Conservation (phyloP, 164 flowering plant genomes). For the Liriodendron chinense region DNA sequence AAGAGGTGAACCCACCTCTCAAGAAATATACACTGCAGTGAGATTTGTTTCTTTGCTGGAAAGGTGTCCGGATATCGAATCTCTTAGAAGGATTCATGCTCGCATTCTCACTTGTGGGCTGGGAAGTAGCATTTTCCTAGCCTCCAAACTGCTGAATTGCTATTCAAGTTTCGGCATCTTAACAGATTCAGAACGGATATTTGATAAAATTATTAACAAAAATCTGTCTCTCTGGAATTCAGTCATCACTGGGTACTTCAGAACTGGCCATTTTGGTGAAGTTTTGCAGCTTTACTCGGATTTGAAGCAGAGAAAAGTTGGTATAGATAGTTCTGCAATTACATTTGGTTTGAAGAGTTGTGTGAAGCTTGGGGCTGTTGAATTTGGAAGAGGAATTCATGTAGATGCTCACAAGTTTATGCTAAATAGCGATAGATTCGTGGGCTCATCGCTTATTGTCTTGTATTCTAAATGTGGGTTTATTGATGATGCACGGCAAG, state of each 20-base stretch:
- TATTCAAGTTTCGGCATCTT: constrained; percentile 35
- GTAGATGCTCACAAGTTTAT: constrained; percentile 44
- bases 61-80: constrained; percentile 20
- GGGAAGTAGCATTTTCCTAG: constrained; percentile 29
- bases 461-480: constrained; percentile 33
- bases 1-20: constrained; percentile 3
- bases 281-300: constrained; percentile 34
- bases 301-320: constrained; percentile 30
- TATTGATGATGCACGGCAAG: constrained; percentile 31
- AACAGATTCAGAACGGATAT: constrained; percentile 39
- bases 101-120: constrained; percentile 26
- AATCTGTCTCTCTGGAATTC: constrained; percentile 44
- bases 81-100: constrained; percentile 40
- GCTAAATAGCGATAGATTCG: constrained; percentile 23
- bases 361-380: constrained; percentile 24
- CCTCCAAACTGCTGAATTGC: constrained; percentile 37
- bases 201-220: constrained; percentile 24
- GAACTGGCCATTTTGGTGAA: constrained; percentile 34
- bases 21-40: constrained; percentile 6
- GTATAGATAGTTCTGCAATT: constrained; percentile 34
- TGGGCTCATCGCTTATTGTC: constrained; percentile 20
- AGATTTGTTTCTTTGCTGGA: constrained; percentile 27
- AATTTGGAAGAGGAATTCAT: constrained; percentile 49
- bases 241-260: constrained; percentile 39
- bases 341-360: constrained; percentile 48